Evolutionary conservation across 2,329 filamentous ascomycete species (phyloP), one percentile per base, ranked within the genome.

Genomic region (Ramularia endophylla): DNA sequence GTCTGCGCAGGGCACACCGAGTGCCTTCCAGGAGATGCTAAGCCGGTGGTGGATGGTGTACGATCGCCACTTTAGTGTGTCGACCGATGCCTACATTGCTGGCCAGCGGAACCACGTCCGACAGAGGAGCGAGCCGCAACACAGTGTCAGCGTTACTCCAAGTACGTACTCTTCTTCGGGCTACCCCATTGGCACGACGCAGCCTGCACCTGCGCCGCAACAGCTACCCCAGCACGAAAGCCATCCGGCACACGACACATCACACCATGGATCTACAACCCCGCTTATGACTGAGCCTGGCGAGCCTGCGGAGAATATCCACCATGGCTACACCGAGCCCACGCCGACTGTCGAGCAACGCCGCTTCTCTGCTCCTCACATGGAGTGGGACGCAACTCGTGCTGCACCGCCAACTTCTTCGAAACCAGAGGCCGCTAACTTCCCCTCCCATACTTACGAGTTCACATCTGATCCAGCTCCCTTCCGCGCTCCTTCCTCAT

Each of bases 31-130:
- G 59, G 85, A 95, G 65, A 82, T 97, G 70, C 68, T 88, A 30
- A 83, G 80, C 45, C 78, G 80, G 58, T 98, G 92, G 92, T 98
- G 90, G 90, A 79, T 87, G 32, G 85, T 94, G 30, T 94, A 94
- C 61, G 90, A 97, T 65, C 75, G 78, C 48, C 89, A 97, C 68
- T 89, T 94, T 61, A 74, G 76, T 38, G 59, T 64, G 27, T 56
- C 64, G 44, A 40, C 44, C 12, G 30, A 37, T 22, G 43, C 53
- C 13, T 53, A 53, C 36, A 45, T 46, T 32, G 16, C 38, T 17
- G 50, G 50, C 8, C 47, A 44, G 27, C 41, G 43, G 19, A 41
- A 46, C 27, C 25, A 46, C 12, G 36, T 47, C 20, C 27, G 28
- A 0, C 22, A 36, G 5, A 39, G 44, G 12, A 48, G 50, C 18